These are phyloP conservation scores for Nemania abortiva DNA, from an alignment of 2,329 filamentous ascomycete species.

Conservation along the genomic window DNA sequence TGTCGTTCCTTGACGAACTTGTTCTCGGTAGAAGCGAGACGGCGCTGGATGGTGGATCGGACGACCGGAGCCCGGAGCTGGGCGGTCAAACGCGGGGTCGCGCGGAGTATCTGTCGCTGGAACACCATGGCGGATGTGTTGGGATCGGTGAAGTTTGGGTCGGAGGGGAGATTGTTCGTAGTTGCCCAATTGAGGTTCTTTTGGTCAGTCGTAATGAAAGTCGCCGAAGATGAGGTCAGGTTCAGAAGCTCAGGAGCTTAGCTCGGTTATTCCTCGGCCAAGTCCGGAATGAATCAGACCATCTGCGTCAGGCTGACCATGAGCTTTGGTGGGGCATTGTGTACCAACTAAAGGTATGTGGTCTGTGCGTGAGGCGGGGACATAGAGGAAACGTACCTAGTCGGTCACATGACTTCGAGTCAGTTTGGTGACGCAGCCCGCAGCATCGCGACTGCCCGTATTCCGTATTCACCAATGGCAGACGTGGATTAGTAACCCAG, in stretches of 20 bases:
- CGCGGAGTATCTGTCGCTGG: constrained; percentile 71
- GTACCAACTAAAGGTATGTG: constrained; percentile 15
- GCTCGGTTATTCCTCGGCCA: constrained; percentile 48
- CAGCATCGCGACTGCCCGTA: constrained; percentile 39
- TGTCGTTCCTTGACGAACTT: constrained; percentile 92
- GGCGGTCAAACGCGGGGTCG: constrained; percentile 71
- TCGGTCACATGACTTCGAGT: constrained; percentile 48
- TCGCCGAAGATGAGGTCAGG: constrained; percentile 48
- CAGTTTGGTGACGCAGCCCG: constrained; percentile 45
- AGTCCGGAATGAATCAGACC: constrained; percentile 28
- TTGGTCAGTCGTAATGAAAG: constrained; percentile 35
- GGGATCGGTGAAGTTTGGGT: neutral
- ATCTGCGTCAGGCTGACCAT: constrained; percentile 10
- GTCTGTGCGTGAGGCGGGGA: constrained; percentile 34
- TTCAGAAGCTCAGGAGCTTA: constrained; percentile 38
- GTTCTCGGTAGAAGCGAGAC: constrained; percentile 84
- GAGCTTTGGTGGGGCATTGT: constrained; percentile 17
- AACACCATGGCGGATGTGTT: constrained; percentile 67
- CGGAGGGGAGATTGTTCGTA: constrained; percentile 55
- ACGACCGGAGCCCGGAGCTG: constrained; percentile 67
- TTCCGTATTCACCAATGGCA: neutral
- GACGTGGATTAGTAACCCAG: neutral
- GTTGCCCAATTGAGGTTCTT: constrained; percentile 41
- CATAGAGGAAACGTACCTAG: too few relatives aligned
- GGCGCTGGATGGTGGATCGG: constrained; percentile 73